Evolutionary conservation across 805 yeast species (phyloP), one percentile per base, ranked within the genome.

Genomic region (Myxozyma udenii): DNA sequence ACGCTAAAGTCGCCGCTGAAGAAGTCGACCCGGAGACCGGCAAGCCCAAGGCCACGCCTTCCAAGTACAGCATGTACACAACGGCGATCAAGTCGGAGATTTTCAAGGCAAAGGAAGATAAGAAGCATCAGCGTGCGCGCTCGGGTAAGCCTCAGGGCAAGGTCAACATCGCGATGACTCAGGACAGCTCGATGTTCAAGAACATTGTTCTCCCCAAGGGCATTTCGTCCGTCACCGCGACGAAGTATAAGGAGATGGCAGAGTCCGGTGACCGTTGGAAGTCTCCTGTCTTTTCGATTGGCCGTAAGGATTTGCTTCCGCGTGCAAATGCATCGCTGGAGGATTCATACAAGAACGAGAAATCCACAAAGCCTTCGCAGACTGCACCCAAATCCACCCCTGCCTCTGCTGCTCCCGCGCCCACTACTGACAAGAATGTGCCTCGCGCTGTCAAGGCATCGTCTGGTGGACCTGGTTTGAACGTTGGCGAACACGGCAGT

Each of bases 211-310:
- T 58, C 35, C 62, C 62, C 9, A 35, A 41, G 23, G 51, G 58
- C 2, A 24, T 44, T 21, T 6, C 58, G 25, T 38, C 48, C 23
- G 32, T 16, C 19, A 28, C 26, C 26, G 55, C 54, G 3, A 42
- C 55, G n/a, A 38, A 44, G 37, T 53, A 52, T 43, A 53, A 50
- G 41, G 30, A 38, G 24, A 30, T 50, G 49, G 61, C 58, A 1
- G 38, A 21, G 21, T 38, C 45, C 19, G 62, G 62, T 16, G 55
- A 52, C n/a, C 21, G 53, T 16, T 58, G 62, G 62, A 44, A 21
- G 33, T 55, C 60, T 14, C 42, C 52, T 18, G 49, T 57, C 12
- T 58, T 57, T 38, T 48, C 40, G 24, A 40, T 55, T 16, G 59
- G 59, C 33, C 23, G 24, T 14, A 51, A 48, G 2, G 22, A 48